Base-by-base conservation (phyloP, 164 flowering plant species). In the Magnolia officinalis region DNA sequence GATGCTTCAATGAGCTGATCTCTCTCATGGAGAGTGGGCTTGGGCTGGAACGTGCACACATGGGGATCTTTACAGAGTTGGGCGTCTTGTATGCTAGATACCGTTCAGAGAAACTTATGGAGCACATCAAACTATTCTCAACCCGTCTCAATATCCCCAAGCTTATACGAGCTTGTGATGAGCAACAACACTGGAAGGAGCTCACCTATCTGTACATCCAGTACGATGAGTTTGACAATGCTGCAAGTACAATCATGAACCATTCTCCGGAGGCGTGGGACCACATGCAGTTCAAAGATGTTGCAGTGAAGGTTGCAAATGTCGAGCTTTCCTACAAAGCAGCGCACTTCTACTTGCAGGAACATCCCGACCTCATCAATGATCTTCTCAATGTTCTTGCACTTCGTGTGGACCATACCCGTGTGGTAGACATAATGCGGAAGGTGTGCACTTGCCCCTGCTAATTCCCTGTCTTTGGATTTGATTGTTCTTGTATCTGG, bases 241-340 rank as follows among this genome's bases (percentile, higher is more conserved):
- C 99, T 81, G 98, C 98, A 45, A 87, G 95, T 3, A 96, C 98
- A 19, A 88, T 96, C 23, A 94, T 96, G 99, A 96, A 94, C 80
- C 99, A 96, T 82, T 96, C 99, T 52, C 98, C 99, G 2, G 98
- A 92, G 76, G 99, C 99, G 20, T 94, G 99, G 98, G 98, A 94
- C 74, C 99, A 96, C 82, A 94, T 96, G 99, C 99, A 96, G 80
- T 96, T 96, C 84, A 96, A 96, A 80, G 99, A 96, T 84, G 90
- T 94, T 72, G 83, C 83, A 2, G 99, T 89, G 73, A 96, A 96
- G 86, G 99, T 96, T 80, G 98, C 99, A 2, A 96, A 89, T 82
- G 99, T 96, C 67, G 99, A 96, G 88, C 89, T 96, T 13, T 96
- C 92, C 82, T 96, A 96, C 81, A 96, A 96, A 86, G 94, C 98